Evolutionary conservation across 345 rosid species (phyloP).

Genomic region (Cardamine occulta): DNA sequence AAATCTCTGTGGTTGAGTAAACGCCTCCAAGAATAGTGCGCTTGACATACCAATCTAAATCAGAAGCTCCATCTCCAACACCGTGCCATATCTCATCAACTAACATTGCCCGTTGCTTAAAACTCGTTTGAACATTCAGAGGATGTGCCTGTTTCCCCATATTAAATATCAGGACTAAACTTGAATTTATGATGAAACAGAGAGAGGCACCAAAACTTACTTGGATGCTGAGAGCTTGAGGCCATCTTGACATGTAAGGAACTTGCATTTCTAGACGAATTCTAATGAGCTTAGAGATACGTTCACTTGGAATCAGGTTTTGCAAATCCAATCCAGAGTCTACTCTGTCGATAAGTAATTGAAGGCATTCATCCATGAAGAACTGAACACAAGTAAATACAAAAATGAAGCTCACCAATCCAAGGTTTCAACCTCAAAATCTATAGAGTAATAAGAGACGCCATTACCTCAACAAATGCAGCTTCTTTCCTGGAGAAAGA

Average conservation of each 20-base stretch:
- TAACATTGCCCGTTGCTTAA: slow-evolving; percentile 87
- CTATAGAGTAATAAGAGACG: background rate
- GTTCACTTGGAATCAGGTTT: slow-evolving; percentile 65
- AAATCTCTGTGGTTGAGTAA: slow-evolving; percentile 92
- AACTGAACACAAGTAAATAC: slow-evolving; percentile 52
- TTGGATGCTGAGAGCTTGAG: slow-evolving; percentile 97
- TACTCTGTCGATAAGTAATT: slow-evolving; percentile 67
- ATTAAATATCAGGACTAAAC: background rate
- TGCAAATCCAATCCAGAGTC: slow-evolving; percentile 65
- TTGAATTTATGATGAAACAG: slow-evolving; percentile 4
- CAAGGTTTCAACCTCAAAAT: background rate
- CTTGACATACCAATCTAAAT: slow-evolving; percentile 87
- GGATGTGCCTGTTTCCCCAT: slow-evolving; percentile 71
- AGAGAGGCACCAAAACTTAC: slow-evolving; percentile 1
- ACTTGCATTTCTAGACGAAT: slow-evolving; percentile 90
- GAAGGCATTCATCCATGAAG: slow-evolving; percentile 90
- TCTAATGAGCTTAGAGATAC: slow-evolving; percentile 68
- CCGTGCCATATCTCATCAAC: slow-evolving; percentile 94
- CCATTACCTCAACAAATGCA: slow-evolving; percentile 78
- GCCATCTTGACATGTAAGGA: slow-evolving; percentile 91
- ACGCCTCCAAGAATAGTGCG: slow-evolving; percentile 91
- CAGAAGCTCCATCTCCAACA: slow-evolving; percentile 73
- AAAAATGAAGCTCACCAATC: background rate
- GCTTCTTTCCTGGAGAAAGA: slow-evolving; percentile 90
- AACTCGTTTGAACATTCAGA: slow-evolving; percentile 70